Evolutionary conservation across 1,284 basidiomycete species (phyloP), one percentile per base, ranked within the genome.

Genomic region (Ceratobasidium sp.): DNA sequence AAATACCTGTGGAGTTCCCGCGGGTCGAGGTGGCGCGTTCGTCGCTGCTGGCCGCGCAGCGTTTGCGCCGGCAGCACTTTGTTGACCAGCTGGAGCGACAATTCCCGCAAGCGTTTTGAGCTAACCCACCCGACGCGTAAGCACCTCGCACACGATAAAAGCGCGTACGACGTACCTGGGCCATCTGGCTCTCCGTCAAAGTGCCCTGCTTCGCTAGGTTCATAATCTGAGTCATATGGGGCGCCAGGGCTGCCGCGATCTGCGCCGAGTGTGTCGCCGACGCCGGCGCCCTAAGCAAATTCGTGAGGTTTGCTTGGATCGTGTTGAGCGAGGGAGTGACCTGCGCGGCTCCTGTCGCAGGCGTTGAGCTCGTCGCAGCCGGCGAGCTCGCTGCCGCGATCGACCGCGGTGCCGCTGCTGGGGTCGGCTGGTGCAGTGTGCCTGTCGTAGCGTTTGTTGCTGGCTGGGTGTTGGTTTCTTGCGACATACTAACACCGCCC

Each of bases 151-250:
- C 25, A 28, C 3, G 6, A 46, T 28, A 46, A 61, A 61, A 21
- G n/a, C 56, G 56, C 59, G 28, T 46, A 38, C 4, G 23, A 69
- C 66, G 25, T 23, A 73, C 74, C 72, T 74, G 74, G 12, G 71
- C 66, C 46, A 73, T 54, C 63, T 74, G 74, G 25, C 64, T 61
- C 44, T 74, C 74, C n/a, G 56, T 74, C 49, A 74, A 56, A 18
- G 49, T 63, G 11, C 74, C 74, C 28, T 73, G 66, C 59, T 73
- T 67, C 3, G 72, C 72, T 51, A 74, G 38, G 33, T 73, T 69
- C 53, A 73, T 62, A 12, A 74, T 61, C 72, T 74, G 72, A 11
- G 74, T 66, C 74, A 74, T 74, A 46, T 73, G 66, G 18, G 66
- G 66, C 14, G 66, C 66, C 3, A 69, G 66, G 16, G 66, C 66